These are phyloP conservation scores for Phanerochaete carnosa DNA, from an alignment of 768 basidiomycete genomes.

Conservation along the genomic window DNA sequence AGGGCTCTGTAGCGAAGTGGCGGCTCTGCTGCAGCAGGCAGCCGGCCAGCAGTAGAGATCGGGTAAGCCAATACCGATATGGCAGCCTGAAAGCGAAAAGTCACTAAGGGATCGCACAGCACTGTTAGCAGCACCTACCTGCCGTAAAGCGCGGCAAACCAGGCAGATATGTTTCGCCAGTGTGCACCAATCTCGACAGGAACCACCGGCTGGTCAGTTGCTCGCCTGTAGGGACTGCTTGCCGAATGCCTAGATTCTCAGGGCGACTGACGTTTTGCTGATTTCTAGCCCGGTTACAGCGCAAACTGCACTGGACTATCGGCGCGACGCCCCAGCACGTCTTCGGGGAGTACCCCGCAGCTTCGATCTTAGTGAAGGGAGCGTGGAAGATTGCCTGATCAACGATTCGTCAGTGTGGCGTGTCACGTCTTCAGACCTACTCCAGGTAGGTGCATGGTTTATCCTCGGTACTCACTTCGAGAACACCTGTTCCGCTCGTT, in stretches of 20 bases:
- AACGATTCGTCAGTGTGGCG: not conserved
- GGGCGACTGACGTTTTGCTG: not conserved
- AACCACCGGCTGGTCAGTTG: not conserved
- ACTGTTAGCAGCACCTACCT: not conserved
- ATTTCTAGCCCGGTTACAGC: not conserved
- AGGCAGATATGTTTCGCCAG: not conserved
- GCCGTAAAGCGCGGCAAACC: not conserved
- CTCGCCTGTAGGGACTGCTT: not conserved
- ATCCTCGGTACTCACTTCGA: not conserved
- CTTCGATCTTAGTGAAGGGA: not conserved
- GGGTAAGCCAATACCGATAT: not conserved
- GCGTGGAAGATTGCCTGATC: not conserved
- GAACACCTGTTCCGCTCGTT: not conserved
- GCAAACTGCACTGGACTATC: not conserved
- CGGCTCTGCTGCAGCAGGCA: not conserved
- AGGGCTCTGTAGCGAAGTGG: not conserved
- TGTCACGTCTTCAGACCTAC: not conserved
- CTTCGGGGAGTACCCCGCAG: not conserved
- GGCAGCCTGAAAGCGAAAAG: not conserved
- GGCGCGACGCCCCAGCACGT: not conserved
- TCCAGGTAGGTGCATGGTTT: not conserved
- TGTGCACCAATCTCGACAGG: not conserved
- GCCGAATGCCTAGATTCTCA: not conserved
- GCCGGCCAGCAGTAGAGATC: not conserved
- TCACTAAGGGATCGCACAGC: not conserved